A percentile compares a stretch with the other conserved stretches of the same genome.
These are phyloP conservation scores for Talaromyces trachyspermus DNA, from an alignment of 495 filamentous ascomycete species.

Conservation along the genomic window DNA sequence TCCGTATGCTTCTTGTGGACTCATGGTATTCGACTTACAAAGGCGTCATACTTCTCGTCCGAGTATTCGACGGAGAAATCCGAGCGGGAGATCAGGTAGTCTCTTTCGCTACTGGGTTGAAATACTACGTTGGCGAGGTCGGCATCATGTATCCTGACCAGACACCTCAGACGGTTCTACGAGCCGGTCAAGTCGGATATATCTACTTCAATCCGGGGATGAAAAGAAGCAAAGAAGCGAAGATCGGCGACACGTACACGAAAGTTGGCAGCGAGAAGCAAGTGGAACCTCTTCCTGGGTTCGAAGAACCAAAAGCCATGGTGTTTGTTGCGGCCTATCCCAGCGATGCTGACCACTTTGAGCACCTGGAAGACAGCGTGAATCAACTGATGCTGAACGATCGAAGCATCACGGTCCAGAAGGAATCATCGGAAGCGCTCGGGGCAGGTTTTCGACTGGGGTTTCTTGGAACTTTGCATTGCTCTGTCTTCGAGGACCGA, in stretches of 20 bases:
- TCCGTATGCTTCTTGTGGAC: conserved; percentile 85
- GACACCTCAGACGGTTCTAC: conserved; percentile 67
- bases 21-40: conserved; percentile 97
- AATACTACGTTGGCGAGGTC: conserved; percentile 91
- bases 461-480: conserved; percentile 93
- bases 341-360: conserved; percentile 79
- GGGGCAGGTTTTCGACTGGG: conserved; percentile 92
- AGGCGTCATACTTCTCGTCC: conserved; percentile 85
- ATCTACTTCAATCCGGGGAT: conserved; percentile 96
- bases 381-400: conserved; percentile 91
- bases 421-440: conserved; percentile 86
- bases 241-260: conserved; percentile 92
- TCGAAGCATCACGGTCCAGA: conserved; percentile 85
- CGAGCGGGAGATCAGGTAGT: conserved; percentile 73
- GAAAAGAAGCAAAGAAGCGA: conserved; percentile 91
- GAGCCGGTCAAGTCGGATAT: conserved; percentile 93
- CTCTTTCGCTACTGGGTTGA: conserved; percentile 77
- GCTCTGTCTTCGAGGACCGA: conserved; percentile 97
- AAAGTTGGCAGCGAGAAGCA: conserved; percentile 68
- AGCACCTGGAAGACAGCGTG: conserved; percentile 87
- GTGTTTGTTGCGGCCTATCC: conserved; percentile 97
- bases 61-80: conserved; percentile 84
- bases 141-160: conserved; percentile 94
- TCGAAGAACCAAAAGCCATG: conserved; percentile 98
- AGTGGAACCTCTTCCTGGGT: conserved; percentile 80